These are phyloP conservation scores for Letharia lupina DNA, from an alignment of 495 filamentous ascomycete genomes.

Conservation along the genomic window DNA sequence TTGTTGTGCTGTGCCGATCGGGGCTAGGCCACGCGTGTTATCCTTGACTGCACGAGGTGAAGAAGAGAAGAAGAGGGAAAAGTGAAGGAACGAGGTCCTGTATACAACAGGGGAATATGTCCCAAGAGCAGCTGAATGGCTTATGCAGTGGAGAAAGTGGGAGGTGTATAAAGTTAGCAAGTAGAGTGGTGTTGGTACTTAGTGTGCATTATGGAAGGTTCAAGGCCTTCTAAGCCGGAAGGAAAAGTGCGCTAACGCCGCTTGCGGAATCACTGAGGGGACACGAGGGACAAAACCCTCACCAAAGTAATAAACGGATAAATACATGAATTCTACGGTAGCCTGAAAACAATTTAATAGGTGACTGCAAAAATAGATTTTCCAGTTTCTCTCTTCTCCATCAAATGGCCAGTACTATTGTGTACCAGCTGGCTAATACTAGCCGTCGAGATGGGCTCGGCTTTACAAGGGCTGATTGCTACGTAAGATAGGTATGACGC, in stretches of 20 bases:
- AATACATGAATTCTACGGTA: background rate
- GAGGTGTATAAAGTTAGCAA: background rate
- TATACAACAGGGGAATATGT: slow-evolving; percentile 6
- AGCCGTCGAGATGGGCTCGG: background rate
- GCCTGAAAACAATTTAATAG: background rate
- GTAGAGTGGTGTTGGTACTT: background rate
- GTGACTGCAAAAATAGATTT: slow-evolving; percentile 7
- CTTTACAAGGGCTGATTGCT: background rate
- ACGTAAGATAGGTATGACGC: background rate
- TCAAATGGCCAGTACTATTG: background rate
- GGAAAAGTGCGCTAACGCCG: background rate
- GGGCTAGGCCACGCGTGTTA: slow-evolving; percentile 7
- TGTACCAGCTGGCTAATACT: slow-evolving; percentile 1
- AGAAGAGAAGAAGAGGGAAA: background rate
- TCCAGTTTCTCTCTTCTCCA: background rate
- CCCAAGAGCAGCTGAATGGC: slow-evolving; percentile 6
- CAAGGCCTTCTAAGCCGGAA: slow-evolving; percentile 7
- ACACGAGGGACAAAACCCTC: slow-evolving; percentile 8
- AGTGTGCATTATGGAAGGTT: slow-evolving; percentile 17
- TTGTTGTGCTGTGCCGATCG: slow-evolving; percentile 17
- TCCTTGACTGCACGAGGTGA: background rate
- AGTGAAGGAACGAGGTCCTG: slow-evolving; percentile 6
- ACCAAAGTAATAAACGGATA: too few relatives aligned
- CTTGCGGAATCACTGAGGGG: background rate
- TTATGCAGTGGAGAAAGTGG: slow-evolving; percentile 1